Conservation (phyloP, 306 rosid species). For the Fagus sylvatica region DNA sequence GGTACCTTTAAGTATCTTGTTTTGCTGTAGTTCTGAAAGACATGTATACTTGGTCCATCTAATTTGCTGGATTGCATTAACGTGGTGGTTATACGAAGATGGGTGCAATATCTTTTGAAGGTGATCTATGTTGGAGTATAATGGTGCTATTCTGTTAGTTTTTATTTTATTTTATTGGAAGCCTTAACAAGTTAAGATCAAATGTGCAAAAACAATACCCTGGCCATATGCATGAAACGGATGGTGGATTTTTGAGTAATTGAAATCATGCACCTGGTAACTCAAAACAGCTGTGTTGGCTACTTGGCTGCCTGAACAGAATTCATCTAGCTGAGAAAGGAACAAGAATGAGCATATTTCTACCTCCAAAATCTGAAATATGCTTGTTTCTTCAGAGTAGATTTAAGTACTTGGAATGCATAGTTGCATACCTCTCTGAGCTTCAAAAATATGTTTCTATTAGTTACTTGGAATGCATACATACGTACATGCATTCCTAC, state of each 20-base stretch:
- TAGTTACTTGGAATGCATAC: no score
- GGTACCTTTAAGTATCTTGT: neutral
- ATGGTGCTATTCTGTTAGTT: neutral
- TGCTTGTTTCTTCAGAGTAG: no score
- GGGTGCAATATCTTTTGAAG: neutral
- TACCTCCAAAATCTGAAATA: no score
- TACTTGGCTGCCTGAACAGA: no score
- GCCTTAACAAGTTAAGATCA: neutral
- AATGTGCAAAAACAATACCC: neutral
- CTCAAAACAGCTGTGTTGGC: no score
- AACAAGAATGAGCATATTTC: neutral
- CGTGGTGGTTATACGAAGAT: neutral
- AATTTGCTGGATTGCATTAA: neutral
- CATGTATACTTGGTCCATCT: neutral
- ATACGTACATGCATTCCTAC: no score
- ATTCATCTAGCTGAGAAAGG: neutral
- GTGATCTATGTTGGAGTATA: neutral
- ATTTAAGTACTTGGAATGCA: no score
- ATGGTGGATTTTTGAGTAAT: neutral
- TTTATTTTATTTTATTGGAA: neutral
- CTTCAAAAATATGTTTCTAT: no score
- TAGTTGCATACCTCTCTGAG: no score
- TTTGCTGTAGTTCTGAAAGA: neutral
- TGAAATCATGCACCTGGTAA: neutral
- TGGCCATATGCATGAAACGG: neutral